phyloP scores from a whole-genome alignment of 2,329 filamentous ascomycete genomes.

The Paecilomyces variotii region DNA sequence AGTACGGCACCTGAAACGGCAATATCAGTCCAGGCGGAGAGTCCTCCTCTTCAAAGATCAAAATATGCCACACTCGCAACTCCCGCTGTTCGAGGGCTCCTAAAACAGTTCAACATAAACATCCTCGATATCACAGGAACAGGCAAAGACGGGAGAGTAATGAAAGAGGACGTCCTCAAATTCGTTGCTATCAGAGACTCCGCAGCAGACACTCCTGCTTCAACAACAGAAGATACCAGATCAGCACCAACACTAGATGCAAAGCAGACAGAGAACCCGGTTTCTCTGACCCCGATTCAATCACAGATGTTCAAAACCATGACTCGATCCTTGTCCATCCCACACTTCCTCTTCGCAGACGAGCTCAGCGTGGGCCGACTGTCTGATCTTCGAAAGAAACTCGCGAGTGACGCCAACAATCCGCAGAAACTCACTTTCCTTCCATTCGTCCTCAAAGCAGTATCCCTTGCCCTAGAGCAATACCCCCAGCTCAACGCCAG shows the following conservation, averaged over 20 bases:
- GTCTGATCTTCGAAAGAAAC: constrained; percentile 60
- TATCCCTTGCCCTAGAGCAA: constrained; percentile 72
- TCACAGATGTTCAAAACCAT: constrained; percentile 95
- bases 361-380: constrained; percentile 76
- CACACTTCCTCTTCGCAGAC: constrained; percentile 92
- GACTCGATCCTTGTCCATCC: constrained; percentile 84
- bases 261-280: constrained; percentile 58
- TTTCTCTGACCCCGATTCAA: constrained; percentile 70
- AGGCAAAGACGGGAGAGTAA: constrained; percentile 80
- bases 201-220: constrained; percentile 11
- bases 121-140: constrained; percentile 75
- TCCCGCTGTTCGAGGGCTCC: constrained; percentile 81
- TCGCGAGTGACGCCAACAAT: constrained; percentile 54
- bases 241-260: constrained; percentile 30
- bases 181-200: constrained; percentile 53
- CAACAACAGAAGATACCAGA: constrained; percentile 15
- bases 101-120: constrained; percentile 69
- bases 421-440: constrained; percentile 74
- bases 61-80: constrained; percentile 74
- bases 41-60: constrained; percentile 29
- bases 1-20: constrained; percentile 5
- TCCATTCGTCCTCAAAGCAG: constrained; percentile 91
- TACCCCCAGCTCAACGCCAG: constrained; percentile 84
- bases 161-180: constrained; percentile 83
- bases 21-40: constrained; percentile 2